phyloP scores from a whole-genome alignment of 108 stramenopile genomes.

The Fistulifera solaris region DNA sequence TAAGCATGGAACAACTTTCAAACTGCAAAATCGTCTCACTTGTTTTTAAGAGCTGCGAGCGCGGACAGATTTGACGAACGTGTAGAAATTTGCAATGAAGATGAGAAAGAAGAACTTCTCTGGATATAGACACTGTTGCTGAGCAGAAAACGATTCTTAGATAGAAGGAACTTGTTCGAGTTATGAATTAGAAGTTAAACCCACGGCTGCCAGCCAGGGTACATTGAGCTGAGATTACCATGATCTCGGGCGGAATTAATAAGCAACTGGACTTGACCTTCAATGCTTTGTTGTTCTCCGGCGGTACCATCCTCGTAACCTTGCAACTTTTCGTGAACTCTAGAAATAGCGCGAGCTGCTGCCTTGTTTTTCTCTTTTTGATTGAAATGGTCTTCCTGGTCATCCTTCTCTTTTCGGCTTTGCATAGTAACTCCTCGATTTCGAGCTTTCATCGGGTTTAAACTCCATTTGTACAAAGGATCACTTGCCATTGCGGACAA shows the following conservation, averaged over 20 bases:
- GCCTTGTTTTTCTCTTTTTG: slow-evolving; percentile 32
- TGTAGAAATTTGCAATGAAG: too few species aligned
- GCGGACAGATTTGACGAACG: too few species aligned
- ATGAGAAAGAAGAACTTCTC: too few species aligned
- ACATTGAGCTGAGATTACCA: slow-evolving; percentile 81
- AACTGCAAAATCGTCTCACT: too few species aligned
- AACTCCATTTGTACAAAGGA: slow-evolving; percentile 89
- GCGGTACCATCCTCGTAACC: slow-evolving; percentile 93
- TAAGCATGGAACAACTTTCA: too few species aligned
- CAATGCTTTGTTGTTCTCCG: slow-evolving; percentile 86
- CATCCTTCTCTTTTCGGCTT: slow-evolving; percentile 8
- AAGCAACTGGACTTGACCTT: slow-evolving; percentile 90
- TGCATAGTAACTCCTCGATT: slow-evolving; percentile 27
- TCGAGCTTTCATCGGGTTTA: slow-evolving; percentile 64
- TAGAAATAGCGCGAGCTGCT: slow-evolving; percentile 52
- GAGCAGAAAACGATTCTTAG: too few species aligned
- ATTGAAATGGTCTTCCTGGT: slow-evolving; percentile 3
- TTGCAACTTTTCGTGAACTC: slow-evolving; percentile 89
- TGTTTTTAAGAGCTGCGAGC: too few species aligned
- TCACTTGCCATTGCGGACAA: slow-evolving; percentile 91
- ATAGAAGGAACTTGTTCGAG: too few species aligned
- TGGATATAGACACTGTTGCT: too few species aligned
- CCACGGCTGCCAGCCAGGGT: slow-evolving; percentile 94
- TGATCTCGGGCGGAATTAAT: slow-evolving; percentile 91
- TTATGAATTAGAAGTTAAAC: too few species aligned